A percentile compares a stretch with the other conserved stretches of the same genome.
These are phyloP conservation scores for Dryadomyces quercus-mongolicae DNA, from an alignment of 2,329 filamentous ascomycete genomes.

Conservation along the genomic window DNA sequence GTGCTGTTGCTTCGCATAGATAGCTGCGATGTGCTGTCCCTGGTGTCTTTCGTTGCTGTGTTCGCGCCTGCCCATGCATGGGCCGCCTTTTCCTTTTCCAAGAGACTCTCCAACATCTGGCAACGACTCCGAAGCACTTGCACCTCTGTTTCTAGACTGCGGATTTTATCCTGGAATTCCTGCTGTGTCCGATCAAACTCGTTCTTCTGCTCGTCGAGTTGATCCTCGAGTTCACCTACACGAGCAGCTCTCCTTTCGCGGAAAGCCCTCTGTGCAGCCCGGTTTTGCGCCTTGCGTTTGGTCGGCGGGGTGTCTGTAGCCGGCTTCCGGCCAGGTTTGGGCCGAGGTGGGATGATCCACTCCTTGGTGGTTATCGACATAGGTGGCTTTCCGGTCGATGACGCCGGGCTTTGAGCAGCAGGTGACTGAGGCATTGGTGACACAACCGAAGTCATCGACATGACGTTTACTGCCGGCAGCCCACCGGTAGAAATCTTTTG, in stretches of 20 bases:
- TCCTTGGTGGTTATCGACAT: slow-evolving; percentile 64
- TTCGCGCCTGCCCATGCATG: slow-evolving; percentile 1
- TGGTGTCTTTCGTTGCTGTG: slow-evolving; percentile 3
- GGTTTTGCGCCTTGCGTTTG: slow-evolving; percentile 89
- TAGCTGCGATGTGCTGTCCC: neutral
- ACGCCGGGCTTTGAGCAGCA: slow-evolving; percentile 13
- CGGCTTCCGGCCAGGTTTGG: slow-evolving; percentile 86
- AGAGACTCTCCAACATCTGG: slow-evolving; percentile 48
- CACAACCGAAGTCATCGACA: slow-evolving; percentile 35
- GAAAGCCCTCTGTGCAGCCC: slow-evolving; percentile 83
- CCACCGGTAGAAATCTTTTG: slow-evolving; percentile 13
- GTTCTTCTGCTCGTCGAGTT: slow-evolving; percentile 49
- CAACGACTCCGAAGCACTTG: slow-evolving; percentile 53
- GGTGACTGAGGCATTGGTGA: slow-evolving; percentile 28
- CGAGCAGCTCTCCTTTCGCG: slow-evolving; percentile 76
- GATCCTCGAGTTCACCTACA: slow-evolving; percentile 63
- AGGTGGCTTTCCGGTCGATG: slow-evolving; percentile 23
- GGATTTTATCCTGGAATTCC: slow-evolving; percentile 45
- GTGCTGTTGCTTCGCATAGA: neutral
- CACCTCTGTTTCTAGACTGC: slow-evolving; percentile 50
- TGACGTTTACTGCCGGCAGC: slow-evolving; percentile 23
- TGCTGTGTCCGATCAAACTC: slow-evolving; percentile 43
- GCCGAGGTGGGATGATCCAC: slow-evolving; percentile 75
- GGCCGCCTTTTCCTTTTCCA: slow-evolving; percentile 38
- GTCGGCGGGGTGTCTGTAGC: slow-evolving; percentile 86